A percentile compares a stretch with the other conserved stretches of the same genome.
These are phyloP conservation scores for Rhodotorula sp. DNA, from an alignment of 1,284 basidiomycete genomes.

Conservation along the genomic window DNA sequence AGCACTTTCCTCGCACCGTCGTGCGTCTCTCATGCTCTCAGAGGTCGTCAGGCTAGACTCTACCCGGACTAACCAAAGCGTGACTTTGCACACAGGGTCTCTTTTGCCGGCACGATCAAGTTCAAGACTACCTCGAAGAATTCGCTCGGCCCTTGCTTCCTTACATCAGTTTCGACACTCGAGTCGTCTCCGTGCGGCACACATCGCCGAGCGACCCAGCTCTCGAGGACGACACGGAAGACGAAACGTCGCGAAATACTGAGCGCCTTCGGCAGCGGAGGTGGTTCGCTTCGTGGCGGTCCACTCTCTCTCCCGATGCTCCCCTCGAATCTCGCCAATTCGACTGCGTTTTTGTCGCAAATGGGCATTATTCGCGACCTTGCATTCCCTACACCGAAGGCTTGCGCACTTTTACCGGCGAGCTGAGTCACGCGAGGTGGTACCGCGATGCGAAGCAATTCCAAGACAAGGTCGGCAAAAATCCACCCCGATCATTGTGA, in stretches of 20 bases:
- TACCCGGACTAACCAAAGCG: no score
- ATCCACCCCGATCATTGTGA: neutral
- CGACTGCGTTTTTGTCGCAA: constrained; percentile 50
- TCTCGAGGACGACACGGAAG: neutral
- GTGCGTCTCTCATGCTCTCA: constrained; percentile 1
- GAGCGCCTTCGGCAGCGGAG: constrained; percentile 6
- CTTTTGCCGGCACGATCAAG: constrained; percentile 38
- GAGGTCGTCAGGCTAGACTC: no score
- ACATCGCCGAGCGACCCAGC: constrained; percentile 6
- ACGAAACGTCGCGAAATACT: neutral
- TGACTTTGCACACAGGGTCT: constrained; percentile 3
- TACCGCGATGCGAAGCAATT: constrained; percentile 50
- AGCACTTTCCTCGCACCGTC: constrained; percentile 39
- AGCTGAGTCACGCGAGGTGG: constrained; percentile 54
- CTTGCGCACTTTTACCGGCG: constrained; percentile 49
- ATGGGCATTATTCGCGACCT: constrained; percentile 55
- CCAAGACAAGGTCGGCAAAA: constrained; percentile 35
- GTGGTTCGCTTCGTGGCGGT: constrained; percentile 44
- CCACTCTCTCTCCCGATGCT: neutral
- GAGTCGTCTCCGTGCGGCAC: constrained; percentile 46
- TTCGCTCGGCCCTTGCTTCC: constrained; percentile 45
- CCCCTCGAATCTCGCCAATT: constrained; percentile 40
- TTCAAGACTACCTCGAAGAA: constrained; percentile 50
- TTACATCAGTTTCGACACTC: constrained; percentile 49
- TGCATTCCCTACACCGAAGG: constrained; percentile 52